phyloP scores from a whole-genome alignment of 192 early-diverging fungal species.

The Mortierella antarctica region DNA sequence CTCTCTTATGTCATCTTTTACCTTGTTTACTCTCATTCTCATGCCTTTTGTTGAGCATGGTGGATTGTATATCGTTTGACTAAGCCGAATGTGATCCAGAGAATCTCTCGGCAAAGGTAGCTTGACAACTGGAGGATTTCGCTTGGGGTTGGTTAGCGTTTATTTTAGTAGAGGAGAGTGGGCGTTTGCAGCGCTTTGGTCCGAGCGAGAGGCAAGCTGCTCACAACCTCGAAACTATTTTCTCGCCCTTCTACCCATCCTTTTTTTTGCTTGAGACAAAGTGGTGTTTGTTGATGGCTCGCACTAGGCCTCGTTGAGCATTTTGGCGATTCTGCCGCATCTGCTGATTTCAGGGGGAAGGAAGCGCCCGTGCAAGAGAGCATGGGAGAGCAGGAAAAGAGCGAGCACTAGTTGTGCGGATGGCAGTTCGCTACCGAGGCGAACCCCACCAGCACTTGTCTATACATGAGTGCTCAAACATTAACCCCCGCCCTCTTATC shows the following conservation, averaged over 20 bases:
- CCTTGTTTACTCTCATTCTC: not conserved
- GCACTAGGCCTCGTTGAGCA: not conserved
- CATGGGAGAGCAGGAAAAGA: not conserved
- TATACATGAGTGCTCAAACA: not conserved
- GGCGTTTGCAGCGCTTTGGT: slow-evolving; percentile 10
- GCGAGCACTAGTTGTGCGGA: too few species aligned
- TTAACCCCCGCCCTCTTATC: too few species aligned
- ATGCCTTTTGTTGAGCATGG: not conserved
- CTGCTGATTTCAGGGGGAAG: too few species aligned
- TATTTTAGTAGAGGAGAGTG: slow-evolving; percentile 20
- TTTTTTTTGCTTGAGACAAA: not conserved
- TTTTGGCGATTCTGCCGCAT: not conserved
- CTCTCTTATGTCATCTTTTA: too few species aligned
- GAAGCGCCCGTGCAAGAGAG: not conserved
- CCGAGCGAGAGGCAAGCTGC: slow-evolving; percentile 28
- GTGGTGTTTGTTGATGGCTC: too few species aligned
- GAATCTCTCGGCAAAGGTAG: too few species aligned
- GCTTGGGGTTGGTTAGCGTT: not conserved
- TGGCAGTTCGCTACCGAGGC: too few species aligned
- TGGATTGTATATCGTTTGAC: not conserved
- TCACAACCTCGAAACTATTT: not conserved
- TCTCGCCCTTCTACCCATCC: not conserved
- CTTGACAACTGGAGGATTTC: too few species aligned
- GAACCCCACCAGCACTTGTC: not conserved
- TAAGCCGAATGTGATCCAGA: not conserved